Base-by-base conservation (phyloP, 352 stramenopile genomes). In the Phytopythium litorale region DNA sequence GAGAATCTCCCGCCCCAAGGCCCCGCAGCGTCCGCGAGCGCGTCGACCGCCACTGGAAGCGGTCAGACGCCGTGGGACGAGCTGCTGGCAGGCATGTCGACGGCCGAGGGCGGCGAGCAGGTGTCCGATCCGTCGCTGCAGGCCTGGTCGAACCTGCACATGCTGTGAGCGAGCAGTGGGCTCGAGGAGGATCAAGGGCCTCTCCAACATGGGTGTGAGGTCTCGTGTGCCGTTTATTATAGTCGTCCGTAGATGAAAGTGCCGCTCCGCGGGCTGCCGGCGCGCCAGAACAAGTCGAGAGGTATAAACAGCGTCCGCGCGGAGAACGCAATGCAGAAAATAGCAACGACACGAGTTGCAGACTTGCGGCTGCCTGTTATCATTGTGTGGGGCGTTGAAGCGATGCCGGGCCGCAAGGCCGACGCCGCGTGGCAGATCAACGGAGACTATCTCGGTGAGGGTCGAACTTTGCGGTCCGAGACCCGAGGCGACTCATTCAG, bases 51-150 rank as follows among this genome's bases (percentile, higher is more conserved):
- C 45, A 25, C 57, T 3, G 53, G 43, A 13, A 66, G 71, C 32
- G 53, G 64, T 3, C 64, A 43, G 21, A 55, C 58, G 35, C 73
- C 82, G 23, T 94, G 85, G 85, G 85, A 92, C 35, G 82, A 87
- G 54, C 73, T 94, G 38, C 64, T 94, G 8, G 85, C 92, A 33
- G 86, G 86, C 50, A 89, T 94, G 65, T 77, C 81, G 5, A 71
- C 81, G 54, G 73, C 74, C 23, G 63, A 62, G 32, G 43, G 61
- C 16, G 72, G 71, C 55, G 33, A 67, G 23, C 73, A 81, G 45
- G 65, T 71, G 40, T 68, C 83, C 38, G 79, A 91, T 46, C 74
- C 79, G 16, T 67, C 67, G 28, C 70, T 94, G 50, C 79, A 91
- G 56, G 70, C 73, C 38, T 92, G 80, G 80, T 86, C 79, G 30